These are phyloP conservation scores for Panaeolus cyanescens DNA, from an alignment of 768 basidiomycete species.

Conservation along the genomic window DNA sequence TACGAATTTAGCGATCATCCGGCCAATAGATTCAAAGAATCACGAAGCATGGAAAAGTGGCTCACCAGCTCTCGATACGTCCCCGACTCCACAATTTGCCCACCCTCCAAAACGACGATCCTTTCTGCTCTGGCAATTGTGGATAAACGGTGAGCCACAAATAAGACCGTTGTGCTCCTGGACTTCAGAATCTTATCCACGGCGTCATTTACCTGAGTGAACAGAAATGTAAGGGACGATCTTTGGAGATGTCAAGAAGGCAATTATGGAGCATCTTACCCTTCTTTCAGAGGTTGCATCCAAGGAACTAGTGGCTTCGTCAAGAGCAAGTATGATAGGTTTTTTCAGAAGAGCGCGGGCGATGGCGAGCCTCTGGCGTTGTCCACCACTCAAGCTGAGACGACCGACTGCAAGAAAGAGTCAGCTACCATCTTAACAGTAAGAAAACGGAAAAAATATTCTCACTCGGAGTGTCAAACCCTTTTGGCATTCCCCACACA, in stretches of 20 bases:
- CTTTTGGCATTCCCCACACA: slow-evolving; percentile 91
- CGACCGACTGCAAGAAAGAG: slow-evolving; percentile 53
- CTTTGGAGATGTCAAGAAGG: neutral
- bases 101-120: slow-evolving; percentile 89
- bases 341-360: slow-evolving; percentile 88
- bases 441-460: neutral
- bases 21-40: neutral
- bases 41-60: slow-evolving; percentile 5
- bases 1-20: neutral
- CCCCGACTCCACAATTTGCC: slow-evolving; percentile 80
- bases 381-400: slow-evolving; percentile 74
- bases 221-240: neutral
- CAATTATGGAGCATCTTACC: slow-evolving; percentile 36
- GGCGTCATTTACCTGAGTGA: slow-evolving; percentile 78
- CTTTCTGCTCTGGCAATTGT: slow-evolving; percentile 90
- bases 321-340: slow-evolving; percentile 84
- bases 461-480: slow-evolving; percentile 92
- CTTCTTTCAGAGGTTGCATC: slow-evolving; percentile 89
- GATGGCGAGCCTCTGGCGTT: slow-evolving; percentile 80
- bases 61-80: slow-evolving; percentile 76
- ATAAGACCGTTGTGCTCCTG: slow-evolving; percentile 81
- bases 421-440: neutral
- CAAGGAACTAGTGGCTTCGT: slow-evolving; percentile 87
- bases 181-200: slow-evolving; percentile 84
- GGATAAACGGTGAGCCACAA: slow-evolving; percentile 88